These are phyloP conservation scores for Achaetomium macrosporum DNA, from an alignment of 2,329 filamentous ascomycete genomes.

Conservation along the genomic window DNA sequence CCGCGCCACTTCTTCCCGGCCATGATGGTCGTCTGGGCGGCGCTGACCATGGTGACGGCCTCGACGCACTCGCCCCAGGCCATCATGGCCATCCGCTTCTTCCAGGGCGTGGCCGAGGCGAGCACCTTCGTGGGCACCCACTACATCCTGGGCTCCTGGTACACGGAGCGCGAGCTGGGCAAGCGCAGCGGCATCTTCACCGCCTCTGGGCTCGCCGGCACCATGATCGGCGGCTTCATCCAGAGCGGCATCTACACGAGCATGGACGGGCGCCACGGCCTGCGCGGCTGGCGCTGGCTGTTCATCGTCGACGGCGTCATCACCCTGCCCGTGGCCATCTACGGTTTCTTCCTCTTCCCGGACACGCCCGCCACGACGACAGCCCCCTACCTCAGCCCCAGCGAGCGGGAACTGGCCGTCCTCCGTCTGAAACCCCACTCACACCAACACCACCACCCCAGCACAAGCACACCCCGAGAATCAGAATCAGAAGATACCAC, in stretches of 20 bases:
- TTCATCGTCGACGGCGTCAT: constrained; percentile 50
- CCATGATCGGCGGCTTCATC: constrained; percentile 58
- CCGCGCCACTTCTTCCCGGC: constrained; percentile 58
- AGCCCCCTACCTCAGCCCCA: constrained; percentile 42
- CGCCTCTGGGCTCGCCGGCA: constrained; percentile 52
- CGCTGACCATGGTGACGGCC: constrained; percentile 57
- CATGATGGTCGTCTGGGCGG: constrained; percentile 60
- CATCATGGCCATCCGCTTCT: constrained; percentile 56
- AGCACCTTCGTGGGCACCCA: constrained; percentile 53
- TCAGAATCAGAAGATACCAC: background rate
- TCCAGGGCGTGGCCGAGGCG: constrained; percentile 50
- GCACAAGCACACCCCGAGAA: background rate
- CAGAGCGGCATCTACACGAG: constrained; percentile 47
- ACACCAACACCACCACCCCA: background rate
- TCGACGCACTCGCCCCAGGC: constrained; percentile 43
- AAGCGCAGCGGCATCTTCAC: constrained; percentile 58
- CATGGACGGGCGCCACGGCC: constrained; percentile 41
- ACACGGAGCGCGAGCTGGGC: constrained; percentile 54
- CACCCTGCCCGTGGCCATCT: constrained; percentile 50
- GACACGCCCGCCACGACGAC: constrained; percentile 46
- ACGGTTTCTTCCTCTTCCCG: constrained; percentile 49
- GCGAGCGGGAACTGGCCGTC: constrained; percentile 33
- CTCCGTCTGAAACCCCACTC: constrained; percentile 31
- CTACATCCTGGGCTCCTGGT: constrained; percentile 57
- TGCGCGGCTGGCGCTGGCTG: constrained; percentile 52